phyloP scores from a whole-genome alignment of 257 asterid genomes.

The Vinca minor region DNA sequence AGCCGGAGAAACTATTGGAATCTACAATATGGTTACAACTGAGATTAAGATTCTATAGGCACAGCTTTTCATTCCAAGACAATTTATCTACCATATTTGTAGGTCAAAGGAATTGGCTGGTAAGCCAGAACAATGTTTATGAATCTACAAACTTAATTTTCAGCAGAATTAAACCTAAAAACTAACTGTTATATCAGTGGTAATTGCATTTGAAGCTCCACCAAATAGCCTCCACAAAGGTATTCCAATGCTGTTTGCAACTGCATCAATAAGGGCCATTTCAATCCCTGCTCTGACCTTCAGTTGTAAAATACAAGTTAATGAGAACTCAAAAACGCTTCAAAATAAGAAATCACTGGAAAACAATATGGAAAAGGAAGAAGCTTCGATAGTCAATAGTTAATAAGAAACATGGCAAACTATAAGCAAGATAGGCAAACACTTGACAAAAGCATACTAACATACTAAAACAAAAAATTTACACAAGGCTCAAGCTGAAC shows the following conservation, averaged over 20 bases:
- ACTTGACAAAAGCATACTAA: not conserved
- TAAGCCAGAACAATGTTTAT: not conserved
- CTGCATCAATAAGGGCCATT: conserved; percentile 95
- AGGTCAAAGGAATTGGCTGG: not conserved
- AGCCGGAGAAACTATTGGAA: conserved; percentile 71
- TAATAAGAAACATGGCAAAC: not conserved
- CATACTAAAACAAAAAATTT: not conserved
- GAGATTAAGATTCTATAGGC: not conserved
- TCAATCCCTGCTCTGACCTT: conserved; percentile 94
- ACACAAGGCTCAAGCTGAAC: not conserved
- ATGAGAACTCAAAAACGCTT: not conserved
- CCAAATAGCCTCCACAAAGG: conserved; percentile 91
- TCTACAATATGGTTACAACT: conserved; percentile 30
- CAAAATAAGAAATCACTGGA: not conserved
- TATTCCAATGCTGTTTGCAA: conserved; percentile 63
- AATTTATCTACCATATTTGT: not conserved
- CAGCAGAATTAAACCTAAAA: conserved; percentile 6
- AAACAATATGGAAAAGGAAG: too few species aligned
- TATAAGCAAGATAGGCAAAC: not conserved
- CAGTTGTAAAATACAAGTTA: conserved; percentile 26
- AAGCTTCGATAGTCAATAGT: not conserved
- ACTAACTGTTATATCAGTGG: conserved; percentile 81
- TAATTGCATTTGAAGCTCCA: conserved; percentile 59
- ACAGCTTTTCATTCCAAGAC: not conserved
- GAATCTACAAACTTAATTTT: not conserved